Evolutionary conservation across 163 green algal species (phyloP).

Genomic region (Chloromonas sp.): DNA sequence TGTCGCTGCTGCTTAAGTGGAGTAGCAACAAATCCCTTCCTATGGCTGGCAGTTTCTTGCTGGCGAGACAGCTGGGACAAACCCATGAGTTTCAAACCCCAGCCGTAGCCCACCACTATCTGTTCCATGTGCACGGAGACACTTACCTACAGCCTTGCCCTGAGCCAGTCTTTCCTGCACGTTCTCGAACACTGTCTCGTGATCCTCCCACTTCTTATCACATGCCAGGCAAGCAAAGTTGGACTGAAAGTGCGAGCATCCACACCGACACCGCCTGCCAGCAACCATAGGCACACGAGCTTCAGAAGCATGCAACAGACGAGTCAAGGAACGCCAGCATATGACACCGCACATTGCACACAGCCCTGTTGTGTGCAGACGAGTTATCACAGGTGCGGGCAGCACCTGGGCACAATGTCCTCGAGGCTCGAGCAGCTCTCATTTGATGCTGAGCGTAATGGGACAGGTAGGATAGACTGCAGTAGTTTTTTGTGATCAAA

Average conservation of each 20-base stretch:
- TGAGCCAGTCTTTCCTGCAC: slow-evolving; percentile 16
- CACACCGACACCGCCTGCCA: slow-evolving; percentile 28
- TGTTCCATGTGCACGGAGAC: background rate
- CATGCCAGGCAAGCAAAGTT: slow-evolving; percentile 45
- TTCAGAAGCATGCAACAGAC: background rate
- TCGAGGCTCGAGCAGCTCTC: background rate
- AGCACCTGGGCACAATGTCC: background rate
- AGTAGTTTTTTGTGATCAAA: too few relatives aligned
- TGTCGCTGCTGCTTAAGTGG: background rate
- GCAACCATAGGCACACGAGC: background rate
- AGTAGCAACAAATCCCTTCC: too few relatives aligned
- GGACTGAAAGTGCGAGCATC: slow-evolving; percentile 32
- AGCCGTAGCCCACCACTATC: background rate
- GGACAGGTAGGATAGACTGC: too few relatives aligned
- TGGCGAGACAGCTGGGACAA: background rate
- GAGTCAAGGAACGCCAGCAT: background rate
- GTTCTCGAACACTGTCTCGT: slow-evolving; percentile 42
- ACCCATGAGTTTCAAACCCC: background rate
- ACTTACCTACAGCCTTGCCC: slow-evolving; percentile 21
- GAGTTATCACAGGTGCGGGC: background rate
- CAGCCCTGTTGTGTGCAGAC: background rate
- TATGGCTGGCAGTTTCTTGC: background rate
- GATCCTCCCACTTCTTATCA: slow-evolving; percentile 46
- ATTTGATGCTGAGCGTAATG: too few relatives aligned
- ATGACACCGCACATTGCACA: background rate